Evolutionary conservation across 805 yeast species (phyloP).

Genomic region (Saturnispora diversa): DNA sequence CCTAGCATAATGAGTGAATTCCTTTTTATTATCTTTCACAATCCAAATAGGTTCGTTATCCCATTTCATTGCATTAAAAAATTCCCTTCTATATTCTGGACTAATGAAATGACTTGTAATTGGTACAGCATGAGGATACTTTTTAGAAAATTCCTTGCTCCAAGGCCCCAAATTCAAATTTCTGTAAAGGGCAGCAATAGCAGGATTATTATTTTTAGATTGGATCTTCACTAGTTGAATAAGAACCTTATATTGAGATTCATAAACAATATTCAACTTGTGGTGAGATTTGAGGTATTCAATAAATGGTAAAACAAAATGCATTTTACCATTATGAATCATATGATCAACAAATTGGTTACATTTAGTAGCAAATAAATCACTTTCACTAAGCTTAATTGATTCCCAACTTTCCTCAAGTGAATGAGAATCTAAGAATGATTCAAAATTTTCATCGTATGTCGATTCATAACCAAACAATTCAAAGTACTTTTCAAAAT

Average conservation of each 20-base stretch:
- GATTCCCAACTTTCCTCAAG: background rate
- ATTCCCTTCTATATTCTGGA: background rate
- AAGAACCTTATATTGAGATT: slow-evolving; percentile 5
- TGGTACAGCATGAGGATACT: background rate
- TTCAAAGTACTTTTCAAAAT: slow-evolving; percentile 2
- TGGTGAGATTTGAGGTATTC: background rate
- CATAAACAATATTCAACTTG: background rate
- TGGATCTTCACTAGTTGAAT: background rate
- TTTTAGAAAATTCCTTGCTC: background rate
- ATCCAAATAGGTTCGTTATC: background rate
- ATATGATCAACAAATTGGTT: slow-evolving; percentile 1
- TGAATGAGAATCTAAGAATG: background rate
- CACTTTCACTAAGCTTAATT: background rate
- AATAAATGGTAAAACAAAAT: slow-evolving; percentile 10
- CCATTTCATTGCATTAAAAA: background rate
- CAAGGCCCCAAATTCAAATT: background rate
- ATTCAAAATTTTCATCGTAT: background rate
- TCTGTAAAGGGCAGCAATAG: background rate
- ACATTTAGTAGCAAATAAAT: slow-evolving; percentile 5
- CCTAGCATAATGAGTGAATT: background rate
- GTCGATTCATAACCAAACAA: slow-evolving; percentile 4
- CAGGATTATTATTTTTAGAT: background rate
- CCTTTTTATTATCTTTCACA: background rate
- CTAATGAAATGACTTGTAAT: background rate
- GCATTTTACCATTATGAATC: background rate